Evolutionary conservation across 164 flowering plant species (phyloP), one percentile per base, ranked within the genome.

Genomic region (Chloranthus sessilifolius): DNA sequence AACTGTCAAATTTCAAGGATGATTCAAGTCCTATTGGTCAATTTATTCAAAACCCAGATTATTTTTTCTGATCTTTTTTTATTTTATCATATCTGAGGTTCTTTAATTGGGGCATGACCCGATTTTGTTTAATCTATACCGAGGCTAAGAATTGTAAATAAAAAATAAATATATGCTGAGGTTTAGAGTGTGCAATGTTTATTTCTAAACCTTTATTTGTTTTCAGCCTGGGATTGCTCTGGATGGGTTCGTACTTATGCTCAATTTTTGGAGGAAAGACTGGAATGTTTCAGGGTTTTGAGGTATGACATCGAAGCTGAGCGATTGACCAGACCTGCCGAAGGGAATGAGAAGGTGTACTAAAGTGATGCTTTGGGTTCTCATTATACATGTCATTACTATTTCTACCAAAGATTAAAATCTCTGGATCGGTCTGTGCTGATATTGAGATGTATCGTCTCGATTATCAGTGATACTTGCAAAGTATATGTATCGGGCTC

Each of bases 221-320:
- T 57, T 68, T 31, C 78, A 92, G 99, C 99, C 56, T 92, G 99
- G 99, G 99, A 92, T 77, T 92, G 95, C 68, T 92, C 99, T 56
- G 97, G 84, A 24, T 92, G 99, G 97, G 99, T 92, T 40, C 90
- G 99, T 54, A 82, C 95, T 1, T 92, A 92, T 78, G 95, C 85
- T 25, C 67, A 78, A 27, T 92, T 83, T 62, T 68, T 92, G 76
- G 99, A 92, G 69, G 99, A 92, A 58, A 72, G 99, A 56, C 82
- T 92, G 50, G 95, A 88, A 67, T 92, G 99, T 63, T 88, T 79
- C 55, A 80, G 87, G 65, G 36, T 80, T 62, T 53, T 92, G 61
- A 92, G 81, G 65, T 92, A 92, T 80, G 99, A 92, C 53, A 81
- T 88, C 70, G 99, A 92, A 64, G 82, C 95, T 38, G 97, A 92